phyloP scores from a whole-genome alignment of 2,329 filamentous ascomycete genomes.

The Penicillium sp. region DNA sequence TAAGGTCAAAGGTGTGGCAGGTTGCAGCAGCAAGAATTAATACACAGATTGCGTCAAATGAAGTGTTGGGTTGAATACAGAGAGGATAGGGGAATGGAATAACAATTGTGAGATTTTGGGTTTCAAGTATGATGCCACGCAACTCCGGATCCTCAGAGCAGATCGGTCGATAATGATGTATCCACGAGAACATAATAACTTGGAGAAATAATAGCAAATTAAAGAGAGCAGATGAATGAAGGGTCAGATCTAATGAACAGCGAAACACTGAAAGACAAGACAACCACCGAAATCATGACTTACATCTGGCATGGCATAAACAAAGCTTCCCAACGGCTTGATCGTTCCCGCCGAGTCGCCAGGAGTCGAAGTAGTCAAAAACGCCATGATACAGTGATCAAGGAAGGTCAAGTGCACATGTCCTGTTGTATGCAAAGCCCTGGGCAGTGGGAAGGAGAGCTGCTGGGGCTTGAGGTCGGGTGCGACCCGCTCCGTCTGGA shows the following conservation, averaged over 20 bases:
- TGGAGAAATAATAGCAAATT: background rate
- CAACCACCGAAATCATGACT: slow-evolving; percentile 18
- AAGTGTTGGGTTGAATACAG: background rate
- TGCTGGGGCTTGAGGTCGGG: slow-evolving; percentile 45
- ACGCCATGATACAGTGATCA: slow-evolving; percentile 50
- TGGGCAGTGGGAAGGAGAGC: slow-evolving; percentile 55
- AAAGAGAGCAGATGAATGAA: background rate
- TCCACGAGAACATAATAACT: background rate
- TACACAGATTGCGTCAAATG: background rate
- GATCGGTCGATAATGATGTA: background rate
- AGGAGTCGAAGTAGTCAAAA: slow-evolving; percentile 52
- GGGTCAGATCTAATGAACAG: background rate
- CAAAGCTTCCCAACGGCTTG: slow-evolving; percentile 74
- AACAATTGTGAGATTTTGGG: background rate
- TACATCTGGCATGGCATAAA: slow-evolving; percentile 91
- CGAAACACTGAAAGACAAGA: background rate
- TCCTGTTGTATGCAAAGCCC: slow-evolving; percentile 52
- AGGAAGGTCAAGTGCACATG: slow-evolving; percentile 56
- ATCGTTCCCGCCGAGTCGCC: slow-evolving; percentile 37
- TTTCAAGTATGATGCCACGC: background rate
- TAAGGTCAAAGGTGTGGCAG: background rate
- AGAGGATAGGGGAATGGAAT: background rate
- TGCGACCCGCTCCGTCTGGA: slow-evolving; percentile 17
- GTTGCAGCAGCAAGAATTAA: background rate
- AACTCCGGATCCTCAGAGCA: background rate